Evolutionary conservation across 2,329 filamentous ascomycete species (phyloP).

Genomic region (Fusarium sp.): DNA sequence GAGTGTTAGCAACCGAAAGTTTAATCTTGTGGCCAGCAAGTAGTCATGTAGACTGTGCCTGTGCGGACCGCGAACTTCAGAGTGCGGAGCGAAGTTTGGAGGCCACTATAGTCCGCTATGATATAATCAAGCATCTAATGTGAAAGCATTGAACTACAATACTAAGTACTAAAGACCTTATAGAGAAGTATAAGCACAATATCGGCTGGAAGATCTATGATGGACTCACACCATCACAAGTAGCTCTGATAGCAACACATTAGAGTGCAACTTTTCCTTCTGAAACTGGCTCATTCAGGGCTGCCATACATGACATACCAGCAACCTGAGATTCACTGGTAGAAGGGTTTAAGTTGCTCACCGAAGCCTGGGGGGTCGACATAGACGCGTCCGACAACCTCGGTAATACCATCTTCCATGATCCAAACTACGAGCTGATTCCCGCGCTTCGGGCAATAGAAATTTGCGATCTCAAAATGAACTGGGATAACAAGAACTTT

Average conservation of each 20-base stretch:
- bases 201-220: not conserved
- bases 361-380: not conserved
- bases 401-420: not conserved
- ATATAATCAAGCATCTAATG: no score
- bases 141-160: not conserved
- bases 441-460: not conserved
- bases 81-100: not conserved
- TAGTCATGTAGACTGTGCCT: not conserved
- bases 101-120: not conserved
- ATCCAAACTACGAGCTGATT: not conserved
- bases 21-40: not conserved
- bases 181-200: not conserved
- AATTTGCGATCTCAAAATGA: fast-evolving
- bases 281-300: not conserved
- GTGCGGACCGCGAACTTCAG: not conserved
- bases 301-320: not conserved
- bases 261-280: not conserved
- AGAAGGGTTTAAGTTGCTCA: not conserved
- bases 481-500: not conserved
- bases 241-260: no score
- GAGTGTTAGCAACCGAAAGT: not conserved
- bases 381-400: not conserved
- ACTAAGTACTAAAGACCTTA: not conserved
- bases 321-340: fast-evolving
- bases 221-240: not conserved